phyloP scores from a whole-genome alignment of 768 basidiomycete species.

The Pleurotus citrinopileatus region DNA sequence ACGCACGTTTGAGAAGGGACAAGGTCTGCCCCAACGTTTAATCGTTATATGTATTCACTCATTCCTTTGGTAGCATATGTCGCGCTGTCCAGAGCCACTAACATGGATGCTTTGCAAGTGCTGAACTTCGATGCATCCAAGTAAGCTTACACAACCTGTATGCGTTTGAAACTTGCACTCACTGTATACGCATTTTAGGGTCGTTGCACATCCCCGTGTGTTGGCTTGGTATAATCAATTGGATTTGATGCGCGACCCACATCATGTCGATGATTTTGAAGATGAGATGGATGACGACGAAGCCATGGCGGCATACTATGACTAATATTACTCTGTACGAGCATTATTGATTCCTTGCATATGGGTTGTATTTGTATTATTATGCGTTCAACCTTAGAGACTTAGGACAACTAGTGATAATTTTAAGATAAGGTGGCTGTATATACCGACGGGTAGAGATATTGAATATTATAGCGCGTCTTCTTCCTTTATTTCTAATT shows the following conservation, averaged over 20 bases:
- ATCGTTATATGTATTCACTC: not conserved
- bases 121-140: constrained; percentile 58
- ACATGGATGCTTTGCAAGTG: constrained; percentile 62
- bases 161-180: too few species aligned
- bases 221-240: constrained; percentile 45
- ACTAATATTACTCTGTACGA: not conserved
- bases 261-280: constrained; percentile 1
- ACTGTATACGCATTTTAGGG: constrained; percentile 33
- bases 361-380: not conserved
- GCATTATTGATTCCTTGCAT: too few species aligned
- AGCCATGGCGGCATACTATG: constrained; percentile 19
- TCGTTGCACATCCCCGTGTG: constrained; percentile 63
- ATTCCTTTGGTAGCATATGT: constrained; percentile 51
- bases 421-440: too few species aligned
- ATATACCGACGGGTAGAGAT: too few species aligned
- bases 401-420: too few species aligned
- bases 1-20: constrained; percentile 77
- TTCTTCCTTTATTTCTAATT: not conserved
- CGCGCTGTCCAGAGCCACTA: constrained; percentile 70
- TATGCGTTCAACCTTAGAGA: too few species aligned
- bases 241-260: not conserved
- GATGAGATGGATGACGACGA: constrained; percentile 32
- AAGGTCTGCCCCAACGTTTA: constrained; percentile 42
- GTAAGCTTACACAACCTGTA: constrained; percentile 33
- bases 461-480: not conserved